A percentile compares a stretch with the other conserved stretches of the same genome.
Evolutionary conservation across 2,329 filamentous ascomycete species (phyloP).

Genomic region (Xylaria sp.): DNA sequence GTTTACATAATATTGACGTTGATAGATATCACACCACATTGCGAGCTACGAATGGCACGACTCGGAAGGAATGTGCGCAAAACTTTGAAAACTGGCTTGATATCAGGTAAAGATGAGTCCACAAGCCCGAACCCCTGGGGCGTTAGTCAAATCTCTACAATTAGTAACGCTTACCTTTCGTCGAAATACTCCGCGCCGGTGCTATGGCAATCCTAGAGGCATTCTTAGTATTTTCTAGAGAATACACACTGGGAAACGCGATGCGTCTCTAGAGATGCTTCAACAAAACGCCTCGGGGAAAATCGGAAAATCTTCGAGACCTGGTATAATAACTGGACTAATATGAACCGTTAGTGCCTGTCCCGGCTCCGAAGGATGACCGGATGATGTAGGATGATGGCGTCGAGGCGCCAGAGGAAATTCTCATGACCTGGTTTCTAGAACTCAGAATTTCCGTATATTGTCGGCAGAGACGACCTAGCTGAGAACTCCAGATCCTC

Average conservation of each 20-base stretch:
- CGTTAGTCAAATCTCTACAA: not conserved
- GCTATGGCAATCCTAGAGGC: not conserved
- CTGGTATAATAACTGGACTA: not conserved
- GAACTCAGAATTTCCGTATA: not conserved
- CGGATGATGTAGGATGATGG: not conserved
- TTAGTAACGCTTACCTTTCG: not conserved
- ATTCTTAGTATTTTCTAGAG: not conserved
- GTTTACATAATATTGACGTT: not conserved
- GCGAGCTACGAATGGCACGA: constrained; percentile 11
- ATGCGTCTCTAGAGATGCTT: not conserved
- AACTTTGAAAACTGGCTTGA: not conserved
- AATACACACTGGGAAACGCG: not conserved
- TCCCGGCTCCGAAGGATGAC: not conserved
- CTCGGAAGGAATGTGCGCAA: not conserved
- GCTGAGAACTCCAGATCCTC: not conserved
- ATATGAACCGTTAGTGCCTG: not conserved
- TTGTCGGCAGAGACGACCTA: not conserved
- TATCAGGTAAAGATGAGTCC: constrained; percentile 2
- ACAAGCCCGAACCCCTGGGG: constrained; percentile 3
- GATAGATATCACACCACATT: not conserved
- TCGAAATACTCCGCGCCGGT: constrained; percentile 23
- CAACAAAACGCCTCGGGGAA: constrained; percentile 12
- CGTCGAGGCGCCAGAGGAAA: not conserved
- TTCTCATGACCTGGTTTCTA: not conserved
- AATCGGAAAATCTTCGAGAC: constrained; percentile 21